Evolutionary conservation across 129 eudicot species (phyloP), one percentile per base, ranked within the genome.

Genomic region (Smallanthus sonchifolius): DNA sequence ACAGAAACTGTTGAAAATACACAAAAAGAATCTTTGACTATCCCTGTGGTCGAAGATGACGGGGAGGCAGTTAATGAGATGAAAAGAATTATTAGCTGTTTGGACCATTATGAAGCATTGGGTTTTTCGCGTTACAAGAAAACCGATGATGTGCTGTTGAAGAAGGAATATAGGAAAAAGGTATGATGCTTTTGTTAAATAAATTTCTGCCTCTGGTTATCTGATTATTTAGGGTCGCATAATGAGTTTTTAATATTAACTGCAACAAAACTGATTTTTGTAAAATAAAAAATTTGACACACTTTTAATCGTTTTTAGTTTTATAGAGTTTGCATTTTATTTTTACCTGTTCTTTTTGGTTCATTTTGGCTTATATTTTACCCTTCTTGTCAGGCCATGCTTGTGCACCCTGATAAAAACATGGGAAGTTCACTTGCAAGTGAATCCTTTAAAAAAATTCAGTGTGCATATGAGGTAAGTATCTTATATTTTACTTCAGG

Each of bases 321-420:
- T 7, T 16, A 1, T 20, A 35, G 37, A 36, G 2, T 24, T 24
- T 24, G 30, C 30, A 24, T 7, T 8, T 2, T 3, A n/a, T 17
- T 51, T 49, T 70, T 37, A 68, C 30, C 42, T 15, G 11, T 69
- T 35, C 61, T 19, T 56, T 59, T 63, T 39, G 45, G 57, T 71
- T 14, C 13, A 14, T 15, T 63, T 51, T 60, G 8, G 35, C 19
- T 64, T 35, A 10, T 49, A 16, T 63, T 32, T 11, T 14, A 30
- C 60, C 24, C 16, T 11, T 44, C 8, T 49, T 64, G 38, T 2
- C 71, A 95, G 99, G 99, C 96, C 56, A 91, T 91, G 92, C 95
- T 95, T 38, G 95, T 95, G 78, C 99, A 95, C 85, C 99, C 99
- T 45, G 99, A 95, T 75, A 95, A 95, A 84, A 91, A 95, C 77